phyloP scores from a whole-genome alignment of 176 grass and related monocot species.

The Musa itinerans region DNA sequence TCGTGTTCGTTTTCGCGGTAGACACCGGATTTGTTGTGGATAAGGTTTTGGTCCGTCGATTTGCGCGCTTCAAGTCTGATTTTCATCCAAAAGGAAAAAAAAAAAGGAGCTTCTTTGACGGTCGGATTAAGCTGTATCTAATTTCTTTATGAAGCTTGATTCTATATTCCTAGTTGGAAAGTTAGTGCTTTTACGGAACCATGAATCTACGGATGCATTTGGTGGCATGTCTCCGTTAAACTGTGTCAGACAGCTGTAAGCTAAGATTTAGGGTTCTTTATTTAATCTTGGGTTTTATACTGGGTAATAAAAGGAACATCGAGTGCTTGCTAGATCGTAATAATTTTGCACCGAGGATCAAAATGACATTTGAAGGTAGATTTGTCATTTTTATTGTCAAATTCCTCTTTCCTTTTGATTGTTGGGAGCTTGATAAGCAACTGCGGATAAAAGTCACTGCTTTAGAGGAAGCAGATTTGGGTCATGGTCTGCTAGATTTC shows the following conservation, averaged over 20 bases:
- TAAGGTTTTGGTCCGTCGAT: neutral
- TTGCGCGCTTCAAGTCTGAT: neutral
- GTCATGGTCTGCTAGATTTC: neutral
- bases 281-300: neutral
- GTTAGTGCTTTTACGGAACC: neutral
- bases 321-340: too few species aligned
- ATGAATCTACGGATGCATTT: neutral
- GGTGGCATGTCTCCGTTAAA: neutral
- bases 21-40: neutral
- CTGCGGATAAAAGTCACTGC: neutral
- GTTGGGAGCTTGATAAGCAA: neutral
- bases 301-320: neutral
- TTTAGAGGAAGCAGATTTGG: neutral
- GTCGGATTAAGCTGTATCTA: neutral
- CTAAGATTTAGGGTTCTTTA: neutral
- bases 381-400: neutral
- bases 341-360: too few species aligned
- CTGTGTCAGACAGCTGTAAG: neutral
- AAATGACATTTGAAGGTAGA: neutral
- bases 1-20: neutral
- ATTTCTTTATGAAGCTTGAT: neutral
- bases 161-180: neutral
- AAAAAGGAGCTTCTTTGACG: neutral
- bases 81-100: neutral
- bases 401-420: neutral